Percentiles rank a stretch among this genome's conserved stretches.
Evolutionary conservation across 2,329 filamentous ascomycete species (phyloP).

Genomic region (Nigrograna mackinnonii): DNA sequence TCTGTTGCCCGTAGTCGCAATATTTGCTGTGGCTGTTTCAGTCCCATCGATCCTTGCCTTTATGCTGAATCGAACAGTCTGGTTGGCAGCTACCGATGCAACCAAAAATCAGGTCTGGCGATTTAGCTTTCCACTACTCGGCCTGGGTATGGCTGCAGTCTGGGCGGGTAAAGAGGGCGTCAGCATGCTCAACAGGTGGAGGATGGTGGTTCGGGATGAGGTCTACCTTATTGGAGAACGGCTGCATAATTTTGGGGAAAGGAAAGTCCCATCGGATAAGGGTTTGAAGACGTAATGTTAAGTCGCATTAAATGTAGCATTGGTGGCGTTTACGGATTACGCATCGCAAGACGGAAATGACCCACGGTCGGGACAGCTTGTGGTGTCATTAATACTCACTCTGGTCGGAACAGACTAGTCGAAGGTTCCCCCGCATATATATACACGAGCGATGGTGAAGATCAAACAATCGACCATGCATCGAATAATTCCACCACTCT

Average conservation of each 20-base stretch:
- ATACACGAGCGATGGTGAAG: too few relatives aligned
- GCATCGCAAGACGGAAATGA: background rate
- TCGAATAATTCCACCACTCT: too few relatives aligned
- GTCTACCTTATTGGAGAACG: constrained; percentile 95
- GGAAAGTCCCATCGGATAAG: constrained; percentile 15
- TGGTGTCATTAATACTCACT: too few relatives aligned
- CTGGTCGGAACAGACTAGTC: too few relatives aligned
- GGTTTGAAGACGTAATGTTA: too few relatives aligned
- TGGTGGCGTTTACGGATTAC: constrained; percentile 1
- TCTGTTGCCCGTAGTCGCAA: constrained; percentile 71
- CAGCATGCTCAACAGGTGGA: constrained; percentile 73
- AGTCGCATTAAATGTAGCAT: too few relatives aligned
- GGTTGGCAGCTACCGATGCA: constrained; percentile 47
- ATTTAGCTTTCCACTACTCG: constrained; percentile 73
- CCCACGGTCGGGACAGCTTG: background rate
- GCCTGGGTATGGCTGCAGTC: constrained; percentile 49
- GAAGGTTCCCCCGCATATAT: too few relatives aligned
- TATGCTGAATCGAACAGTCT: constrained; percentile 48
- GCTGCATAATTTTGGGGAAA: constrained; percentile 88
- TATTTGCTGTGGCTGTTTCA: constrained; percentile 66
- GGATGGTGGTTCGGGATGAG: constrained; percentile 83
- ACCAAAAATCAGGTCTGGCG: constrained; percentile 60
- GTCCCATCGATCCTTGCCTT: constrained; percentile 66
- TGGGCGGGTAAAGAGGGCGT: constrained; percentile 55
- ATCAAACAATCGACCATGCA: too few relatives aligned